Conservation (phyloP, 495 filamentous ascomycete species). For the Penicillium ochrochloron region DNA sequence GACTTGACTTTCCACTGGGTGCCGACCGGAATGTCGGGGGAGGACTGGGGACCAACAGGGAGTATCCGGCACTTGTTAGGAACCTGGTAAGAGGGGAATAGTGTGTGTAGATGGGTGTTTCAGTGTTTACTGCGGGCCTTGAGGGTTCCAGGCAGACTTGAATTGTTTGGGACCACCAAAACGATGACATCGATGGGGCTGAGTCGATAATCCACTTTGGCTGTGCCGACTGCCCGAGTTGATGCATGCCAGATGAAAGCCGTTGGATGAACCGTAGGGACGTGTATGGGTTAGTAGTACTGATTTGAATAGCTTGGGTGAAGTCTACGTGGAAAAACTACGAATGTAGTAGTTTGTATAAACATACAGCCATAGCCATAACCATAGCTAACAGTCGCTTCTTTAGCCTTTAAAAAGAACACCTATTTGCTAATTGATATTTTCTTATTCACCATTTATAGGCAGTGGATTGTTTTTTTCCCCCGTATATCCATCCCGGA, state of each 20-base stretch:
- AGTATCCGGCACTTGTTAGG: not conserved
- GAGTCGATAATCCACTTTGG: slow-evolving; percentile 17
- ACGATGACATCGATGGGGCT: slow-evolving; percentile 34
- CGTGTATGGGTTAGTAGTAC: not conserved
- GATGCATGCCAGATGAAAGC: not conserved
- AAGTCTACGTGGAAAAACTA: not conserved
- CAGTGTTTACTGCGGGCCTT: slow-evolving; percentile 5
- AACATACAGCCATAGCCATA: not conserved
- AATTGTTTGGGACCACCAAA: slow-evolving; percentile 15
- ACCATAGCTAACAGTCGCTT: not conserved
- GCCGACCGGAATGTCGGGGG: slow-evolving; percentile 7
- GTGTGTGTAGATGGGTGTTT: not conserved
- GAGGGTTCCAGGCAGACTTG: slow-evolving; percentile 3
- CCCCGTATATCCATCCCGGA: not conserved
- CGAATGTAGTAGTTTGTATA: not conserved
- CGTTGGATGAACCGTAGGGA: slow-evolving; percentile 1
- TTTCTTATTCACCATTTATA: not conserved
- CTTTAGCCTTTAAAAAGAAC: not conserved
- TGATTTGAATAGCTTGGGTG: not conserved
- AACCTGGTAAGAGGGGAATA: not conserved
- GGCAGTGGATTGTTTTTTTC: no score
- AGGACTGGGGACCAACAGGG: not conserved
- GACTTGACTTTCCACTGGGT: not conserved
- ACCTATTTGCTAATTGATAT: not conserved
- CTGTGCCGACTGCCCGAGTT: slow-evolving; percentile 16